phyloP scores from a whole-genome alignment of 306 rosid species.

The Lathyrus oleraceus region DNA sequence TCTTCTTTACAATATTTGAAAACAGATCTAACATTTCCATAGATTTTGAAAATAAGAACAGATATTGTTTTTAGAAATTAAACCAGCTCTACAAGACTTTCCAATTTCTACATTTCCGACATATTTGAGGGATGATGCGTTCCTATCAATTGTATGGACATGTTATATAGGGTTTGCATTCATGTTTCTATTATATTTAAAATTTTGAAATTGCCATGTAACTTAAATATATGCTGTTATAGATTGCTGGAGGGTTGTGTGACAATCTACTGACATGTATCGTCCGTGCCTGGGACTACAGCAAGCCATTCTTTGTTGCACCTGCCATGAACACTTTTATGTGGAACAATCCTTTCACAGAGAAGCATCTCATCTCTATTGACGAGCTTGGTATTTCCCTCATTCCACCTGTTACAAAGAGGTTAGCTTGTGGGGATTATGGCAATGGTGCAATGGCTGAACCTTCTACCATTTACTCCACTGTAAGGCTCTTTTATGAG shows the following conservation, averaged over 20 bases:
- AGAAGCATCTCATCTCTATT: conserved; percentile 74
- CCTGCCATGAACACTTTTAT: conserved; percentile 94
- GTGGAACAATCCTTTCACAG: conserved; percentile 97
- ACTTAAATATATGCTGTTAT: conserved; percentile 27
- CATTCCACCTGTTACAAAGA: conserved; percentile 78
- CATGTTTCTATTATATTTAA: conserved; percentile 8
- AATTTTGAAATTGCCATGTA: background rate
- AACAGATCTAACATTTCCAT: background rate
- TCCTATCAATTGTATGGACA: background rate
- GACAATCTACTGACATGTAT: conserved; percentile 89
- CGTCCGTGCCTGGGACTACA: conserved; percentile 96
- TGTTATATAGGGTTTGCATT: conserved; percentile 5
- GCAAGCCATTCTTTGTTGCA: conserved; percentile 82
- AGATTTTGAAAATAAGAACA: background rate
- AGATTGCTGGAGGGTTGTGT: conserved; percentile 95
- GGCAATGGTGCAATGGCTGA: conserved; percentile 99
- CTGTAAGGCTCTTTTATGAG: conserved; percentile 76
- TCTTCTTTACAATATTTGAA: background rate
- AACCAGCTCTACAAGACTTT: background rate
- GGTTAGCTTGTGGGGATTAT: conserved; percentile 78
- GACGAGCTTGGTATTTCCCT: conserved; percentile 92
- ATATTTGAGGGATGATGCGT: background rate
- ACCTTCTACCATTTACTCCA: conserved; percentile 77
- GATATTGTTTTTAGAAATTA: background rate
- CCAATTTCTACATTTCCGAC: background rate